These are phyloP conservation scores for Chamaecrista fasciculata DNA, from an alignment of 306 rosid genomes.

Conservation along the genomic window DNA sequence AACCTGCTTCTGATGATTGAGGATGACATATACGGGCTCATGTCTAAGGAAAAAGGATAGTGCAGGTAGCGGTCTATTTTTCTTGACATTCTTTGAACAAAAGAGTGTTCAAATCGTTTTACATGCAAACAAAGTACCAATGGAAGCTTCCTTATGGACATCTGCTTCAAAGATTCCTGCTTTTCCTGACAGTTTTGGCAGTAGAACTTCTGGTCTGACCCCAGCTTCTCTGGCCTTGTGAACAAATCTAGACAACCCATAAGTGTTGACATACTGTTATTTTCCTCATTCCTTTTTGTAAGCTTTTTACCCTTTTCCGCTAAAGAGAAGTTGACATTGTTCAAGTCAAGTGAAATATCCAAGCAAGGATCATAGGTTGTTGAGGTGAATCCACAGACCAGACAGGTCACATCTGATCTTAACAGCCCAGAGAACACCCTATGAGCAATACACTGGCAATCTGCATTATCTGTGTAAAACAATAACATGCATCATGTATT, in stretches of 20 bases:
- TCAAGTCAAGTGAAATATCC: slow-evolving; percentile 83
- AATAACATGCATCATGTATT: slow-evolving; percentile 26
- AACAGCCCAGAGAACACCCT: slow-evolving; percentile 73
- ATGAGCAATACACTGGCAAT: slow-evolving; percentile 84
- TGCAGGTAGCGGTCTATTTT: slow-evolving; percentile 75
- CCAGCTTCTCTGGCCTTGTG: slow-evolving; percentile 87
- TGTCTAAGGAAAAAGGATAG: slow-evolving; percentile 81
- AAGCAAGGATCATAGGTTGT: slow-evolving; percentile 86
- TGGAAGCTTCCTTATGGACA: slow-evolving; percentile 83
- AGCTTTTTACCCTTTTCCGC: slow-evolving; percentile 45
- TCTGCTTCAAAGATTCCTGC: slow-evolving; percentile 73
- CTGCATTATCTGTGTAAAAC: slow-evolving; percentile 53
- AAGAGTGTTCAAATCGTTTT: slow-evolving; percentile 81
- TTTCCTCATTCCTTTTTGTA: slow-evolving; percentile 47
- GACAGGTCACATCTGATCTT: slow-evolving; percentile 89
- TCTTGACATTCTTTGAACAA: slow-evolving; percentile 54
- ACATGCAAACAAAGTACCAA: slow-evolving; percentile 75
- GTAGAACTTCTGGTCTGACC: slow-evolving; percentile 86
- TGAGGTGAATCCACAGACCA: slow-evolving; percentile 89
- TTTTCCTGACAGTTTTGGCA: slow-evolving; percentile 71
- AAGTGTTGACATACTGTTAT: slow-evolving; percentile 53
- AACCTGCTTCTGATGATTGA: slow-evolving; percentile 76
- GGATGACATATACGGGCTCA: slow-evolving; percentile 76
- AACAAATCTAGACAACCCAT: slow-evolving; percentile 79
- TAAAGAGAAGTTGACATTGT: slow-evolving; percentile 30